Conservation (phyloP, 305 asterid species). For the Striga hermonthica region DNA sequence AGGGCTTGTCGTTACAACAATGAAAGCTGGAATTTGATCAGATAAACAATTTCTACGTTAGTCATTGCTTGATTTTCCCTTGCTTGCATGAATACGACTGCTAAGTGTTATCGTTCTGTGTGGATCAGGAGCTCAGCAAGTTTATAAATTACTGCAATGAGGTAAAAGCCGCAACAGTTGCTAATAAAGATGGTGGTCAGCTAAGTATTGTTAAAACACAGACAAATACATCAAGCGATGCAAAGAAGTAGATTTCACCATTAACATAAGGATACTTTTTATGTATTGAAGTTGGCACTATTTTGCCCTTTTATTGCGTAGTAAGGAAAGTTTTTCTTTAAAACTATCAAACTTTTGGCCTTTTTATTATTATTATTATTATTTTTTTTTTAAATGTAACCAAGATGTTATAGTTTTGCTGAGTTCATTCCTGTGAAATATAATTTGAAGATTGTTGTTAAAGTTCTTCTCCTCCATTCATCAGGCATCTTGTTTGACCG, state of each 20-base stretch:
- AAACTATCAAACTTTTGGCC: too few species aligned
- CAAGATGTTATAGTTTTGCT: too few species aligned
- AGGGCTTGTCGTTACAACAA: too few species aligned
- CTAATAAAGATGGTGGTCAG: conserved; percentile 91
- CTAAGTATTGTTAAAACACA: conserved; percentile 58
- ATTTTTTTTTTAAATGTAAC: too few species aligned
- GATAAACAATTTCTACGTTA: too few species aligned
- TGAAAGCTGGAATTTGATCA: too few species aligned
- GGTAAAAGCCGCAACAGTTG: conserved; percentile 74
- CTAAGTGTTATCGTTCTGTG: conserved; percentile 20
- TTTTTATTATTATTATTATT: too few species aligned
- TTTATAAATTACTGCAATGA: conserved; percentile 86
- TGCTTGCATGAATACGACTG: background rate
- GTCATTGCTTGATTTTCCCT: conserved; percentile 6
- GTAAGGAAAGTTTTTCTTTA: background rate
- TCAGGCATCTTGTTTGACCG: too few species aligned
- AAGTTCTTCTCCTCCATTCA: too few species aligned
- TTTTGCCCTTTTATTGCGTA: background rate
- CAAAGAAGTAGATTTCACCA: conserved; percentile 42
- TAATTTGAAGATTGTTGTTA: too few species aligned
- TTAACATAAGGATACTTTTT: background rate
- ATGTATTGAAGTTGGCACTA: background rate
- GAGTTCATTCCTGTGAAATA: background rate
- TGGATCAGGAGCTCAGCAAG: conserved; percentile 74
- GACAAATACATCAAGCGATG: conserved; percentile 40